phyloP scores from a whole-genome alignment of 192 early-diverging fungal species.

The Pilaira anomala region DNA sequence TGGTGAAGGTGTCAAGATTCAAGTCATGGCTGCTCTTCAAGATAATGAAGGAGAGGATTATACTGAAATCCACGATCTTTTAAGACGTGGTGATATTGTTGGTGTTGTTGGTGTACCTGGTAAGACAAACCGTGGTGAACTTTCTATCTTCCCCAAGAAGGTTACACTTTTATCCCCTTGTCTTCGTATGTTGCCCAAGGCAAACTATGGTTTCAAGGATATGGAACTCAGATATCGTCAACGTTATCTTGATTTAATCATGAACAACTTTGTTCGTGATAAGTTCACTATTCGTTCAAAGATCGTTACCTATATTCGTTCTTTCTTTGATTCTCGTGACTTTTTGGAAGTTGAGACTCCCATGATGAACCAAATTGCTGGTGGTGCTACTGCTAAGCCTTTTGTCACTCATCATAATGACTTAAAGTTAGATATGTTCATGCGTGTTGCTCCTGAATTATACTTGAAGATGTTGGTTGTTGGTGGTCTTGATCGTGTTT shows the following conservation, averaged over 20 bases:
- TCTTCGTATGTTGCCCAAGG: constrained; percentile 93
- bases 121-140: constrained; percentile 89
- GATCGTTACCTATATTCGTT: constrained; percentile 94
- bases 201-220: constrained; percentile 94
- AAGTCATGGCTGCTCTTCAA: constrained; percentile 86
- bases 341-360: constrained; percentile 99
- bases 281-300: constrained; percentile 91
- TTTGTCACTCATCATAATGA: constrained; percentile 99
- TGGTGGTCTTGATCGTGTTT: constrained; percentile 97
- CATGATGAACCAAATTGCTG: constrained; percentile 99
- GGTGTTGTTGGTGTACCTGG: constrained; percentile 90
- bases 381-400: constrained; percentile 98
- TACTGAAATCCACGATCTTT: constrained; percentile 70
- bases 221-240: constrained; percentile 96
- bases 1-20: constrained; percentile 88
- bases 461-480: constrained; percentile 98
- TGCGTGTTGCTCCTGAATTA: constrained; percentile 98
- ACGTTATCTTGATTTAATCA: constrained; percentile 98
- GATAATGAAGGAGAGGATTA: constrained; percentile 65
- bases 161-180: constrained; percentile 90
- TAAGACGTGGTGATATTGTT: constrained; percentile 95
- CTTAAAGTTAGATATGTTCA: constrained; percentile 96
- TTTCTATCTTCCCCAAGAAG: constrained; percentile 91
- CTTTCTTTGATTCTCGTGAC: constrained; percentile 89
- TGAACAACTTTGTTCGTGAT: constrained; percentile 94